Conservation (phyloP, 228 moss, liverwort and hornwort species). For the Sphagnum magellanicum region DNA sequence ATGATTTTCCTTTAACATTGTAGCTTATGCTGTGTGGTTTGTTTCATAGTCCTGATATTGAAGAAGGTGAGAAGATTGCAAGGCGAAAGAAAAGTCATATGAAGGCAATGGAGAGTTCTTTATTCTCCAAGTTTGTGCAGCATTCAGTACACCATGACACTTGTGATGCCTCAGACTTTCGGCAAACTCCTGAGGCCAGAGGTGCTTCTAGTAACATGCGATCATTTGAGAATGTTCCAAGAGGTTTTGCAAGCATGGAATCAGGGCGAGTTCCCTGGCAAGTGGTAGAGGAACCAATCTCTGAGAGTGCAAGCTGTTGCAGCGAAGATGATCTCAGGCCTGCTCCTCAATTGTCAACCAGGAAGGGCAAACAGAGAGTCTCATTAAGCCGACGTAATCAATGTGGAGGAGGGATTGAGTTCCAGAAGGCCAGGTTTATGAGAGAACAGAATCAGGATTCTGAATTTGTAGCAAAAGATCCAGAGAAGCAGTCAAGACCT, state of each 20-base stretch:
- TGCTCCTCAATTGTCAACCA: slow-evolving; percentile 17
- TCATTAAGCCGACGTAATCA: slow-evolving; percentile 56
- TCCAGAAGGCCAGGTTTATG: slow-evolving; percentile 45
- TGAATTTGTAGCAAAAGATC: slow-evolving; percentile 71
- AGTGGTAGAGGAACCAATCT: slow-evolving; percentile 39
- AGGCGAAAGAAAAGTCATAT: slow-evolving; percentile 79
- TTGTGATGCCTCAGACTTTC: slow-evolving; percentile 46
- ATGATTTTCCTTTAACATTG: not conserved
- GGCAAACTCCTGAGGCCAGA: slow-evolving; percentile 44
- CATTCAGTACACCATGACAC: slow-evolving; percentile 69
- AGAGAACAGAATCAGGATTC: slow-evolving; percentile 66
- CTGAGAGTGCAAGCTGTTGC: slow-evolving; percentile 46
- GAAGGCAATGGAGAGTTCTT: slow-evolving; percentile 71
- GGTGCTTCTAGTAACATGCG: slow-evolving; percentile 30
- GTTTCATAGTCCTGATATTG: slow-evolving; percentile 41
- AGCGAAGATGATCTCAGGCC: slow-evolving; percentile 37
- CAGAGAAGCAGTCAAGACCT: slow-evolving; percentile 69
- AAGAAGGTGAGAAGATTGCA: slow-evolving; percentile 69
- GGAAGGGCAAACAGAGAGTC: slow-evolving; percentile 54
- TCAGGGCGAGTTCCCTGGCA: slow-evolving; percentile 44
- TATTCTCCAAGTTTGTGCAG: slow-evolving; percentile 96
- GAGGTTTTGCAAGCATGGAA: slow-evolving; percentile 39
- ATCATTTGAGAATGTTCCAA: slow-evolving; percentile 21
- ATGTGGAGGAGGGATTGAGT: slow-evolving; percentile 62
- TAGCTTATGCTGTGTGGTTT: not conserved